A percentile compares a stretch with the other conserved stretches of the same genome.
phyloP scores from a whole-genome alignment of 1,284 basidiomycete species.

The Microbotryum silenes-acaulis region DNA sequence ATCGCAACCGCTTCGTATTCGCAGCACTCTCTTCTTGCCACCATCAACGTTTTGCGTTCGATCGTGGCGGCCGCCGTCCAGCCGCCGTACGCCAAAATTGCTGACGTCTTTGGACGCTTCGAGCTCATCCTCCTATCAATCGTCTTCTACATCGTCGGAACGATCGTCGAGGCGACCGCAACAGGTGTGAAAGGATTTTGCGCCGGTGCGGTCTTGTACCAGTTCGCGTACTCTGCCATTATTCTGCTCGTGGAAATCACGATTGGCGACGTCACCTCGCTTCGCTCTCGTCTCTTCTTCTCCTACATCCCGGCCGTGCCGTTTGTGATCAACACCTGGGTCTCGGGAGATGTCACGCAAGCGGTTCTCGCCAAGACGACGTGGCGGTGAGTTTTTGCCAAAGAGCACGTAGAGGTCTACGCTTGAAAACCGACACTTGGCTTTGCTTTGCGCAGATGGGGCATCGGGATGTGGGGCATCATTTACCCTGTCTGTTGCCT shows the following conservation, averaged over 20 bases:
- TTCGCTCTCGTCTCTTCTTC: conserved; percentile 44
- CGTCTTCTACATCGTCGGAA: conserved; percentile 41
- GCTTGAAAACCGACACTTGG: background rate
- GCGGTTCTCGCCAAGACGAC: conserved; percentile 37
- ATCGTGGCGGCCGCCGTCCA: conserved; percentile 31
- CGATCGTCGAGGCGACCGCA: conserved; percentile 41
- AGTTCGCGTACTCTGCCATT: conserved; percentile 34
- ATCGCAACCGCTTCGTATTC: conserved; percentile 29
- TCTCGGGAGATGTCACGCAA: conserved; percentile 40
- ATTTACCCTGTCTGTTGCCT: conserved; percentile 42
- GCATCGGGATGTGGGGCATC: conserved; percentile 42
- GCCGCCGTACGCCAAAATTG: conserved; percentile 39
- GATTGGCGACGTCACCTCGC: conserved; percentile 43
- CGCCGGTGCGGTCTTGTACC: conserved; percentile 38
- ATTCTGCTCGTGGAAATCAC: conserved; percentile 43
- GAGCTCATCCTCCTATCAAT: conserved; percentile 40
- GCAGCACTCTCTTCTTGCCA: conserved; percentile 36
- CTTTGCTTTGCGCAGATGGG: background rate
- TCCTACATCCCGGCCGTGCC: conserved; percentile 44
- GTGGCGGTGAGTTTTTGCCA: conserved; percentile 44
- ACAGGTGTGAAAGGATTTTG: conserved; percentile 38
- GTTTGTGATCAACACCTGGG: conserved; percentile 44
- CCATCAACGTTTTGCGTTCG: conserved; percentile 39
- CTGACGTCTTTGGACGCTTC: conserved; percentile 43
- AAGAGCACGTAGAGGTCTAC: conserved; percentile 7